phyloP scores from a whole-genome alignment of 1,284 basidiomycete species.

The Fomitopsis schrenkii region DNA sequence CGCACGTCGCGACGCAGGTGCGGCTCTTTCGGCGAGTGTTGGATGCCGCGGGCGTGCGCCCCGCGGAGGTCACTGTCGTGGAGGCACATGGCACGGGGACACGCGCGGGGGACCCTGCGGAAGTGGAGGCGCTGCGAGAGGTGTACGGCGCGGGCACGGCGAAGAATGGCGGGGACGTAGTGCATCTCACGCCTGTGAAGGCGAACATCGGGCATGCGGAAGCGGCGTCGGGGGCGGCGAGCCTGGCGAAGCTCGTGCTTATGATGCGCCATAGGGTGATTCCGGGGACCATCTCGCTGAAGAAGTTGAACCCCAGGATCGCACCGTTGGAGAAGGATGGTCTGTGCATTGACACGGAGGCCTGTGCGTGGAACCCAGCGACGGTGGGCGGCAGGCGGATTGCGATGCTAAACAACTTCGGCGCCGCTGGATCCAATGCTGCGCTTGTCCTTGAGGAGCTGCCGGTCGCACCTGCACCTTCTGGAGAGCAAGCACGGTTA shows the following conservation, averaged over 20 bases:
- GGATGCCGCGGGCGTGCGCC: conserved; percentile 38
- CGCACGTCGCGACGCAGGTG: conserved; percentile 58
- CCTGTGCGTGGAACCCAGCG: conserved; percentile 39
- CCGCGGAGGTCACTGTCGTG: conserved; percentile 50
- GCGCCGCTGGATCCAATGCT: conserved; percentile 68
- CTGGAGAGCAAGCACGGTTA: neutral
- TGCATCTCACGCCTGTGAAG: conserved; percentile 66
- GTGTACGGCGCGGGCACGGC: conserved; percentile 38
- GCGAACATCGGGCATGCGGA: conserved; percentile 73
- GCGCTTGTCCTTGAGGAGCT: conserved; percentile 57
- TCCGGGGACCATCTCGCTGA: conserved; percentile 56
- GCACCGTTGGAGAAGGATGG: conserved; percentile 43
- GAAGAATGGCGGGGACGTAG: conserved; percentile 41
- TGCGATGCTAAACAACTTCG: conserved; percentile 70
- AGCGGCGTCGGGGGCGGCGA: conserved; percentile 68
- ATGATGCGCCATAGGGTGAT: conserved; percentile 58
- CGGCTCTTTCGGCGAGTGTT: conserved; percentile 49
- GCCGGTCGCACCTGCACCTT: neutral
- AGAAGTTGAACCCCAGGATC: conserved; percentile 53
- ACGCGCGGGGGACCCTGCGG: conserved; percentile 63
- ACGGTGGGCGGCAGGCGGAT: conserved; percentile 34
- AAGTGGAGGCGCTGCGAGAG: conserved; percentile 57
- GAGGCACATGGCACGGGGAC: conserved; percentile 73
- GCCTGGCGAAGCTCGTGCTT: conserved; percentile 64
- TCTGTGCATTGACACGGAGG: conserved; percentile 42